Percentiles rank a stretch among this genome's conserved stretches.
Conservation (phyloP, 306 rosid species). For the Sechiopsis laciniata region DNA sequence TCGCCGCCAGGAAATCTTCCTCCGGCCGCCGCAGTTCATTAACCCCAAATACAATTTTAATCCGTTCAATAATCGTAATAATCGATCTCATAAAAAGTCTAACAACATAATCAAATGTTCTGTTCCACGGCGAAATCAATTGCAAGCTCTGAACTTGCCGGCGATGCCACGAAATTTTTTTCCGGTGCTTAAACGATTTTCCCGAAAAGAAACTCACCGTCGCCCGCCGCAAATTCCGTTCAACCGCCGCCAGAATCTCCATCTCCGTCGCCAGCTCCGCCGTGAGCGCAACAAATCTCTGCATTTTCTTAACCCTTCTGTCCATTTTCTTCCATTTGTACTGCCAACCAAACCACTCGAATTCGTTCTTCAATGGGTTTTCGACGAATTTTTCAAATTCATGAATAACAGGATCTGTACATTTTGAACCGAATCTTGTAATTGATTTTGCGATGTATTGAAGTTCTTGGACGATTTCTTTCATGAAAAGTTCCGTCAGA, state of each 20-base stretch:
- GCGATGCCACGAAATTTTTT: slow-evolving; percentile 54
- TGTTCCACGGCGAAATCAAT: slow-evolving; percentile 66
- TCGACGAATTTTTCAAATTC: slow-evolving; percentile 42
- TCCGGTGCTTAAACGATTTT: slow-evolving; percentile 42
- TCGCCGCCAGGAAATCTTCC: slow-evolving; percentile 5
- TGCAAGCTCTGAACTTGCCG: slow-evolving; percentile 52
- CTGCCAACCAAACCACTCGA: slow-evolving; percentile 60
- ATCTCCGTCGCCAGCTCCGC: slow-evolving; percentile 47
- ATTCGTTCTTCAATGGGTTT: slow-evolving; percentile 42
- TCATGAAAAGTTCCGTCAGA: slow-evolving; percentile 59
- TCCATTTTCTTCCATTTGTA: slow-evolving; percentile 82
- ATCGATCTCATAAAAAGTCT: slow-evolving; percentile 72
- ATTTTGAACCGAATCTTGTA: slow-evolving; percentile 57
- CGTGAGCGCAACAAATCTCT: slow-evolving; percentile 49
- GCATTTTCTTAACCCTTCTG: slow-evolving; percentile 78
- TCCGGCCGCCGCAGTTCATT: slow-evolving; percentile 23
- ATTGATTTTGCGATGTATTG: slow-evolving; percentile 48
- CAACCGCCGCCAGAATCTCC: slow-evolving; percentile 53
- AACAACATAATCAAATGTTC: slow-evolving; percentile 62
- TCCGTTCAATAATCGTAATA: slow-evolving; percentile 63
- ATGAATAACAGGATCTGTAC: slow-evolving; percentile 54
- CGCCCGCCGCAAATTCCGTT: slow-evolving; percentile 54
- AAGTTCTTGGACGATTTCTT: slow-evolving; percentile 54
- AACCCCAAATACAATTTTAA: slow-evolving; percentile 50
- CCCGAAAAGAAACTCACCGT: slow-evolving; percentile 31